Evolutionary conservation across 2,329 filamentous ascomycete genomes (phyloP).

Genomic region (Thelonectria rubi): DNA sequence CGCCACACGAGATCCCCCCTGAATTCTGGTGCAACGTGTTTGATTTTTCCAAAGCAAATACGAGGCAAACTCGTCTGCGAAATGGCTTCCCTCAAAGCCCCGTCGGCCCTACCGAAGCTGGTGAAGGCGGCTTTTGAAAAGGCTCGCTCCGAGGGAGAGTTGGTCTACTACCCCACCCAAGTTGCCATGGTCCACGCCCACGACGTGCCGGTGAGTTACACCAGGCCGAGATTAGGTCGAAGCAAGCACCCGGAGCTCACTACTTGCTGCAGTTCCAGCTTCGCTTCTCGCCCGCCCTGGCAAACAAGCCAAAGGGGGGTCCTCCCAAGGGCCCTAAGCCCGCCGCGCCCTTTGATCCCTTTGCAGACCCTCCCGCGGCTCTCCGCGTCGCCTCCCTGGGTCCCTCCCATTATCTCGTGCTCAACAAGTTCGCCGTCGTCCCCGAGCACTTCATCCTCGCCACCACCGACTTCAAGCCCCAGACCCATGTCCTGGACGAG

Average conservation of each 20-base stretch:
- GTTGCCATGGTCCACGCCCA: conserved; percentile 58
- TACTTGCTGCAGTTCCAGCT: conserved; percentile 70
- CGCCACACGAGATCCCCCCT: neutral
- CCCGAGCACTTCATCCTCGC: conserved; percentile 77
- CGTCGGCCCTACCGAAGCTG: conserved; percentile 59
- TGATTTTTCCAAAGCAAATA: neutral
- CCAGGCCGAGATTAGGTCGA: neutral
- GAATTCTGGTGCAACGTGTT: neutral
- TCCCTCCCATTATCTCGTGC: conserved; percentile 68
- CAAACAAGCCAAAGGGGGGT: conserved; percentile 68
- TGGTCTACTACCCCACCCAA: conserved; percentile 64
- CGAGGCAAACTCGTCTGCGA: conserved; percentile 4
- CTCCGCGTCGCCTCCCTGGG: conserved; percentile 63
- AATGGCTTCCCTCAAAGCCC: conserved; percentile 54
- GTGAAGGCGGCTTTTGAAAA: conserved; percentile 60
- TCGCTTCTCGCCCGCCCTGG: conserved; percentile 74
- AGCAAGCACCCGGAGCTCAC: neutral
- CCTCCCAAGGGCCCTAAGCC: conserved; percentile 45
- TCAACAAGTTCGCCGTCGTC: conserved; percentile 81
- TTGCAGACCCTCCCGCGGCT: conserved; percentile 65
- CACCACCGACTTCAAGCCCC: conserved; percentile 69
- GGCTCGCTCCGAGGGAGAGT: conserved; percentile 57
- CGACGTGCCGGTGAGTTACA: conserved; percentile 54
- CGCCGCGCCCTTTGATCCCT: conserved; percentile 66
- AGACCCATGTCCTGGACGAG: conserved; percentile 69